Conservation (phyloP, 306 rosid genomes). For the Begonia peltatifolia region DNA sequence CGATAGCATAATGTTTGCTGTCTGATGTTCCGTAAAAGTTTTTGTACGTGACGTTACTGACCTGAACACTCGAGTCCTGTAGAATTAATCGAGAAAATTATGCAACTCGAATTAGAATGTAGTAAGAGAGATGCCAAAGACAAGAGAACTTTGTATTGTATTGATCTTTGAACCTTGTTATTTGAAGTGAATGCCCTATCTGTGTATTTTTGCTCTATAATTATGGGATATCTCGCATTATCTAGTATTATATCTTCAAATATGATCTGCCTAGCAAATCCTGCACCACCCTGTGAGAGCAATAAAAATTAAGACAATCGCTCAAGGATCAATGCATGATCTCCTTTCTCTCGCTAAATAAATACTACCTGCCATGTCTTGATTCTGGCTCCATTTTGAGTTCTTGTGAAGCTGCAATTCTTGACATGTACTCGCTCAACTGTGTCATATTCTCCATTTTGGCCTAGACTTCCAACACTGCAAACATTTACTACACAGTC, state of each 20-base stretch:
- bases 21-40: conserved; percentile 24
- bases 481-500: not conserved
- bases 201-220: conserved; percentile 24
- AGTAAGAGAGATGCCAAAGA: not conserved
- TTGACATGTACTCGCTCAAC: conserved; percentile 40
- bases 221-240: conserved; percentile 15
- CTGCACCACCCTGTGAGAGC: conserved; percentile 26
- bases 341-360: not conserved
- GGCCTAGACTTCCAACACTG: conserved; percentile 59
- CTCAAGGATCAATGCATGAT: not conserved
- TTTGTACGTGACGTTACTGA: conserved; percentile 20
- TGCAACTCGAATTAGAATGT: not conserved
- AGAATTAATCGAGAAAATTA: not conserved
- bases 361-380: conserved; percentile 43
- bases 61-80: conserved; percentile 1
- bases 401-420: conserved; percentile 29
- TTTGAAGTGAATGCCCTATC: not conserved
- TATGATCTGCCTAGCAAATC: conserved; percentile 32
- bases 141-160: not conserved
- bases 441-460: conserved; percentile 18
- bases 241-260: conserved; percentile 21
- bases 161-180: not conserved
- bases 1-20: conserved; percentile 1
- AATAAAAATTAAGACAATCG: not conserved
- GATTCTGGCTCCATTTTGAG: conserved; percentile 49